phyloP scores from a whole-genome alignment of 176 grass and related monocot species.

The Elymus sibiricus region DNA sequence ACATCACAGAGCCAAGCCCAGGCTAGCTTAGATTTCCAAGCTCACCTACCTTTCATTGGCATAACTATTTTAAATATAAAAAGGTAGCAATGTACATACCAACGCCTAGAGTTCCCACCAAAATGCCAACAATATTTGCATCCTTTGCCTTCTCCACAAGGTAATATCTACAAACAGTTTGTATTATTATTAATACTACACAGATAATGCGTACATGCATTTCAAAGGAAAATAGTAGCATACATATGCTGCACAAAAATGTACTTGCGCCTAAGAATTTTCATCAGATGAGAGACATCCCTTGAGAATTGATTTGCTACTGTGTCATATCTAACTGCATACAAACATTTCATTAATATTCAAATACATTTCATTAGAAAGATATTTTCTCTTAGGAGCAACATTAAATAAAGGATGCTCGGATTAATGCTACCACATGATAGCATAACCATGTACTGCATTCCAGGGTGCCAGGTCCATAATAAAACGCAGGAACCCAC shows the following conservation, averaged over 20 bases:
- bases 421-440: slow-evolving; percentile 1
- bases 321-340: slow-evolving; percentile 82
- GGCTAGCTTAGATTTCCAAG: not conserved
- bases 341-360: slow-evolving; percentile 3
- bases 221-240: not conserved
- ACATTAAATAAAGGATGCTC: not conserved
- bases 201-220: not conserved
- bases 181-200: slow-evolving; percentile 21
- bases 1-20: not conserved
- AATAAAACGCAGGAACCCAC: not conserved
- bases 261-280: slow-evolving; percentile 90
- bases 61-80: not conserved
- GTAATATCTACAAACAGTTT: slow-evolving; percentile 70
- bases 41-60: not conserved
- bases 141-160: slow-evolving; percentile 99
- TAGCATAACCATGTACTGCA: not conserved
- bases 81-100: slow-evolving; percentile 53
- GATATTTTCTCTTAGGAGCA: not conserved
- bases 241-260: not conserved
- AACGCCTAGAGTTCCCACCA: slow-evolving; percentile 91
- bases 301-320: slow-evolving; percentile 52
- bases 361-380: slow-evolving; percentile 12
- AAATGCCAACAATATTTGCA: slow-evolving; percentile 95
- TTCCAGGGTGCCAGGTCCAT: not conserved
- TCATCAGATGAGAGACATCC: slow-evolving; percentile 65